Percentiles rank a stretch among this genome's conserved stretches.
These are phyloP conservation scores for Didymellaceae sp. DNA, from an alignment of 2,329 filamentous ascomycete species.

Conservation along the genomic window DNA sequence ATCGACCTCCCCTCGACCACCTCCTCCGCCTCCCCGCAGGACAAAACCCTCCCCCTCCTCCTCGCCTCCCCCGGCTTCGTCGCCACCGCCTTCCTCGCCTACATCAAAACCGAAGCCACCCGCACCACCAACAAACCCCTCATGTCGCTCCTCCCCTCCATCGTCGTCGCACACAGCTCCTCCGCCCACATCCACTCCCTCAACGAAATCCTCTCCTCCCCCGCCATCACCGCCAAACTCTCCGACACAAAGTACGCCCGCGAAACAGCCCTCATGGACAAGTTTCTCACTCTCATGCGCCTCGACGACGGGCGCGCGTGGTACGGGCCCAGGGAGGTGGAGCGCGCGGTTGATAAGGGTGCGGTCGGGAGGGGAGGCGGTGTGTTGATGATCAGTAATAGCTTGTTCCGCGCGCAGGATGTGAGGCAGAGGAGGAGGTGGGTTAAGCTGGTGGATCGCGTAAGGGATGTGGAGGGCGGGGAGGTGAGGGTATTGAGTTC, in stretches of 20 bases:
- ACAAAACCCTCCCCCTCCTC: conserved; percentile 66
- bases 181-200: conserved; percentile 87
- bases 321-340: conserved; percentile 85
- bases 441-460: conserved; percentile 84
- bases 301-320: conserved; percentile 87
- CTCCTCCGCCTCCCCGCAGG: conserved; percentile 6
- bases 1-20: conserved; percentile 67
- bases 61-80: conserved; percentile 90
- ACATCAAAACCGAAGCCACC: conserved; percentile 68
- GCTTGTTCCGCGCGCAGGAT: conserved; percentile 83
- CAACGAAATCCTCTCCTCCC: conserved; percentile 83
- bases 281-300: conserved; percentile 77
- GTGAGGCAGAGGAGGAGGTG: conserved; percentile 78
- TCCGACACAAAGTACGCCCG: conserved; percentile 86
- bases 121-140: conserved; percentile 76
- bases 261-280: conserved; percentile 84
- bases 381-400: conserved; percentile 84
- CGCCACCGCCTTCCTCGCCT: conserved; percentile 79
- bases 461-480: conserved; percentile 80
- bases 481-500: conserved; percentile 89
- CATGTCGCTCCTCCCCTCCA: conserved; percentile 65
- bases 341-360: conserved; percentile 81
- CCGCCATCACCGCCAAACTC: conserved; percentile 77
- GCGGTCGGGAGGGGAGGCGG: conserved; percentile 88
- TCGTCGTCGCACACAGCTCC: conserved; percentile 79